Evolutionary conservation across 345 rosid species (phyloP), one percentile per base, ranked within the genome.

Genomic region (Brassica cretica): DNA sequence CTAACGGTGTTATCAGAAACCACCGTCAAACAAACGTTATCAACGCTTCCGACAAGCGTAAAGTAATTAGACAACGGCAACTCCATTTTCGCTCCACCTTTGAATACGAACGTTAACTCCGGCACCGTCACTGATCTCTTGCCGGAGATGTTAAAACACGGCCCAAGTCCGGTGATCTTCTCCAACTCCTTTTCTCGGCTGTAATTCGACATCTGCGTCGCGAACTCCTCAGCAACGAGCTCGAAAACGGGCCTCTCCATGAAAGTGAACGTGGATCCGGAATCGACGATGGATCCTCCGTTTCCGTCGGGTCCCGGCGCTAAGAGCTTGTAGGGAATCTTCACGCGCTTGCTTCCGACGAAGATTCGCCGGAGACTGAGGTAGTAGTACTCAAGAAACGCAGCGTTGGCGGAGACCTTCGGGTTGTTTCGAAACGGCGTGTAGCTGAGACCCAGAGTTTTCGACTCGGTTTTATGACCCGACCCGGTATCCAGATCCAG

Each of bases 261-360:
- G 90, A 86, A 88, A 5, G 97, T 92, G 77, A 94, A 87, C 2
- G 98, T 94, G 3, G 97, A 76, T 37, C 98, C 98, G 12, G 98
- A 94, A 81, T 94, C 98, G 56, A 91, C 89, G 8, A 92, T 88
- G 19, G 97, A 68, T 59, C 98, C 98, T 18, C 97, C 97, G 68
- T 81, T 87, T 0, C 97, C 98, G 25, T 89, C 88, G 0, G 84
- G 7, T 59, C 90, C 87, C 1, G 93, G 90, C 8, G 67, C 84
- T 71, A 88, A 69, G 46, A 64, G 87, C 37, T 64, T 85, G 84
- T 87, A 85, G 7, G 98, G 97, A 9, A 91, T n/a, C 82, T 87
- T 91, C 33, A 85, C 90, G 65, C 18, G 74, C 60, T 82, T 72
- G 14, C 53, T 84, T 2, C 97, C 98, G 65, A 94, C 89, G 41